Evolutionary conservation across 129 eudicot species (phyloP).

Genomic region (Cynara cardunculus): DNA sequence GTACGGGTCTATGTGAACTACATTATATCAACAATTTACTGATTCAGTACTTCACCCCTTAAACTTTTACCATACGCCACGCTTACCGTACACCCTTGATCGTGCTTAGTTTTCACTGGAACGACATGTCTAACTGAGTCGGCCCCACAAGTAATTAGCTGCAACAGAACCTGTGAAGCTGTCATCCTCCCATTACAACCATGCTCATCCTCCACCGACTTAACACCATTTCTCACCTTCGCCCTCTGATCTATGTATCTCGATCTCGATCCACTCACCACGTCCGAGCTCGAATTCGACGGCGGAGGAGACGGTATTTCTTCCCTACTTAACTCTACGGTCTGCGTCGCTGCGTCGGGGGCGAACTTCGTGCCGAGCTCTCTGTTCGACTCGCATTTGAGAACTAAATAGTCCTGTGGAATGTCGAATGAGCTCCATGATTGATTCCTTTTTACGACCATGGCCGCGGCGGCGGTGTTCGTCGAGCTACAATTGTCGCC

Average conservation of each 20-base stretch:
- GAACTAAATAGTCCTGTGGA: slow-evolving; percentile 27
- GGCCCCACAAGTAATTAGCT: slow-evolving; percentile 35
- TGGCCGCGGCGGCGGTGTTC: background rate
- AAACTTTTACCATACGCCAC: background rate
- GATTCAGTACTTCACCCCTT: background rate
- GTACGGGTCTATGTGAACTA: too few species aligned
- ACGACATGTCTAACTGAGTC: slow-evolving; percentile 14
- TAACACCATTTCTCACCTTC: background rate
- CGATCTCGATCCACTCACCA: slow-evolving; percentile 25
- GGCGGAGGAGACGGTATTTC: slow-evolving; percentile 35
- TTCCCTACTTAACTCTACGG: slow-evolving; percentile 19
- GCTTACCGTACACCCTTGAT: background rate
- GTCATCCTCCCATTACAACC: slow-evolving; percentile 29
- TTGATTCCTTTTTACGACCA: slow-evolving; percentile 25
- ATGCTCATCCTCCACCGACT: slow-evolving; percentile 11
- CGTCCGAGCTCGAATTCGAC: slow-evolving; percentile 41
- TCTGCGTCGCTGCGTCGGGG: slow-evolving; percentile 28
- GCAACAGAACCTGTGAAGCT: slow-evolving; percentile 33
- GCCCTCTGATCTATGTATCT: slow-evolving; percentile 16
- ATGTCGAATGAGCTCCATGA: slow-evolving; percentile 52
- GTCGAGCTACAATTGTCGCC: background rate
- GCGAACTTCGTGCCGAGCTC: slow-evolving; percentile 32
- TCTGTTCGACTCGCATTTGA: slow-evolving; percentile 44
- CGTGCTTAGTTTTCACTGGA: background rate
- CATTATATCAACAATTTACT: background rate